Percentiles rank a stretch among this genome's conserved stretches.
Evolutionary conservation across 169 alveolate genomes (phyloP).

Genomic region (Miamiensis avidus): DNA sequence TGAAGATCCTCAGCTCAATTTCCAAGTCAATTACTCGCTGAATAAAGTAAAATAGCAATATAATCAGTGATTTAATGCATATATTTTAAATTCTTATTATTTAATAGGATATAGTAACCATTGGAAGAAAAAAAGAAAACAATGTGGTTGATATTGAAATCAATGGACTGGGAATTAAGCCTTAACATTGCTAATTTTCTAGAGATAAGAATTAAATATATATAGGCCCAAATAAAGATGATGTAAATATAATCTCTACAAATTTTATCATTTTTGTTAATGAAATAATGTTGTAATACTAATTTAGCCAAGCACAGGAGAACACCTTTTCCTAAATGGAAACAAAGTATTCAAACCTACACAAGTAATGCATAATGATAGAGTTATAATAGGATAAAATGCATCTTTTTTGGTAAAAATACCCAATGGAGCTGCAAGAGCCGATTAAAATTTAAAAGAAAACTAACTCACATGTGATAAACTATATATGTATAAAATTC

Average conservation of each 20-base stretch:
- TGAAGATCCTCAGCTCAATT: conserved; percentile 90
- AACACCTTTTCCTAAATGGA: neutral
- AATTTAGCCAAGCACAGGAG: neutral
- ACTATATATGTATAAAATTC: neutral
- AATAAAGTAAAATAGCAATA: conserved; percentile 19
- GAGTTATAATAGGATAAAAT: neutral
- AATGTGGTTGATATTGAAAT: neutral
- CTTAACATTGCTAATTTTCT: neutral
- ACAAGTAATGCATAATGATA: neutral
- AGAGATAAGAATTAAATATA: too few species aligned
- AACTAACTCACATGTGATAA: neutral
- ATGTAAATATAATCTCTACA: neutral
- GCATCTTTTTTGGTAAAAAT: neutral
- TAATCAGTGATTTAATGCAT: too few species aligned
- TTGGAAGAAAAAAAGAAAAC: neutral
- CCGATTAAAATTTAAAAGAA: neutral
- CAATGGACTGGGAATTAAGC: neutral
- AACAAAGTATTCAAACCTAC: neutral
- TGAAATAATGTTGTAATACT: too few species aligned
- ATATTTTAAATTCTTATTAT: too few species aligned
- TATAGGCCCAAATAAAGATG: neutral
- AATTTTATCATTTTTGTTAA: too few species aligned
- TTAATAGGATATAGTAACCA: neutral
- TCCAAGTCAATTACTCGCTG: conserved; percentile 71
- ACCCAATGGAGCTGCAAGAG: neutral